Evolutionary conservation across 306 rosid genomes (phyloP).

Genomic region (Cyclanthera cordifolia): DNA sequence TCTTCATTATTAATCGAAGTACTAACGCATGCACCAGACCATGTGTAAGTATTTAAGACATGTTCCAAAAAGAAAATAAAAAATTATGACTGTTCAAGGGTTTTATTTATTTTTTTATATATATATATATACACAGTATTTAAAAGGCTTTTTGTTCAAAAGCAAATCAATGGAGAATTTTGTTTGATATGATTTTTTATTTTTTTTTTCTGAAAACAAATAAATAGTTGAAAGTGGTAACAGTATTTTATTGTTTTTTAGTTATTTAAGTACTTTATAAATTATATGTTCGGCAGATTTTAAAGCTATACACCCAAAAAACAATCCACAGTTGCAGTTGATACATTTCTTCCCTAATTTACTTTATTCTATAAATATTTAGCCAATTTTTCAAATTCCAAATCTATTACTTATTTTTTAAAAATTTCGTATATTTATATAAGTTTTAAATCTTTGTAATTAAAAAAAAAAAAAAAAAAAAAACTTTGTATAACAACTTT

Average conservation of each 20-base stretch:
- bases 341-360: neutral
- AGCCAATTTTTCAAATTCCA: neutral
- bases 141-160: too few species aligned
- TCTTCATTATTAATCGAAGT: neutral
- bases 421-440: neutral
- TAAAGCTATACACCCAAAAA: neutral
- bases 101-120: too few species aligned
- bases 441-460: too few species aligned
- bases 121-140: too few species aligned
- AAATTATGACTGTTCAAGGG: too few species aligned
- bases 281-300: neutral
- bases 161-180: neutral
- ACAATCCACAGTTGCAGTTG: too few species aligned
- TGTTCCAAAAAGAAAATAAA: neutral
- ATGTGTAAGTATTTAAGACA: constrained; percentile 10
- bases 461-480: too few species aligned
- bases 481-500: too few species aligned
- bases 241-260: neutral
- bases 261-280: neutral
- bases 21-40: constrained; percentile 1
- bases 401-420: neutral
- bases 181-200: neutral
- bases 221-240: neutral
- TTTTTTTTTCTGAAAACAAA: neutral
- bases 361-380: neutral